Evolutionary conservation across 2,329 filamentous ascomycete genomes (phyloP).

Genomic region (Alternaria hordeiaustralica): DNA sequence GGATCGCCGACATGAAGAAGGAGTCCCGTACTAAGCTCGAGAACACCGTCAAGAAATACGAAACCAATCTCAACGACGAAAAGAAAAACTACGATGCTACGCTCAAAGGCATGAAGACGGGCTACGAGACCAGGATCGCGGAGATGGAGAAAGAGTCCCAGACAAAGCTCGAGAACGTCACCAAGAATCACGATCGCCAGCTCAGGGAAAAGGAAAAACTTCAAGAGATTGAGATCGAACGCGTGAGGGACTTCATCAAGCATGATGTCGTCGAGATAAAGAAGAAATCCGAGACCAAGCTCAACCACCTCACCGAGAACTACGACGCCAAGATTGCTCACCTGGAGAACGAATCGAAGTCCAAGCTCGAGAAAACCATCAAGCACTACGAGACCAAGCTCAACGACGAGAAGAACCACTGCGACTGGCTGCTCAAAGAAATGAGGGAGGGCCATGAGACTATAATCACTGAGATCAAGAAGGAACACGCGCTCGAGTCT

Average conservation of each 20-base stretch:
- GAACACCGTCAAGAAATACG: too few species aligned
- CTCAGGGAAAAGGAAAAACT: not conserved
- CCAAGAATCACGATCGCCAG: too few species aligned
- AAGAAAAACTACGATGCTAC: too few species aligned
- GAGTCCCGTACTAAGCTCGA: not conserved
- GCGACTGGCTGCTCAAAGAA: not conserved
- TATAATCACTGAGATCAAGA: not conserved
- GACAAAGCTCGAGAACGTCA: too few species aligned
- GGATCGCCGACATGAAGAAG: not conserved
- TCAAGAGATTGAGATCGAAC: not conserved
- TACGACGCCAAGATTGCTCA: not conserved
- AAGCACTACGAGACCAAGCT: not conserved
- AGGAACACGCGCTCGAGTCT: not conserved
- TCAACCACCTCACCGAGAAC: not conserved
- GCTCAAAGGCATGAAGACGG: too few species aligned
- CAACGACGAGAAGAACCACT: fast-evolving
- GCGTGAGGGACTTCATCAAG: not conserved
- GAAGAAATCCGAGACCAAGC: not conserved
- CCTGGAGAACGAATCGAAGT: not conserved
- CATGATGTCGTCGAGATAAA: not conserved
- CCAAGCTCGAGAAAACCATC: not conserved
- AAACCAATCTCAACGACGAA: too few species aligned
- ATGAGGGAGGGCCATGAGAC: not conserved
- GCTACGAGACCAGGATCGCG: not conserved
- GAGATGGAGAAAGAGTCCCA: too few species aligned